These are phyloP conservation scores for Neonectria sp. DNA, from an alignment of 2,329 filamentous ascomycete genomes.

Conservation along the genomic window DNA sequence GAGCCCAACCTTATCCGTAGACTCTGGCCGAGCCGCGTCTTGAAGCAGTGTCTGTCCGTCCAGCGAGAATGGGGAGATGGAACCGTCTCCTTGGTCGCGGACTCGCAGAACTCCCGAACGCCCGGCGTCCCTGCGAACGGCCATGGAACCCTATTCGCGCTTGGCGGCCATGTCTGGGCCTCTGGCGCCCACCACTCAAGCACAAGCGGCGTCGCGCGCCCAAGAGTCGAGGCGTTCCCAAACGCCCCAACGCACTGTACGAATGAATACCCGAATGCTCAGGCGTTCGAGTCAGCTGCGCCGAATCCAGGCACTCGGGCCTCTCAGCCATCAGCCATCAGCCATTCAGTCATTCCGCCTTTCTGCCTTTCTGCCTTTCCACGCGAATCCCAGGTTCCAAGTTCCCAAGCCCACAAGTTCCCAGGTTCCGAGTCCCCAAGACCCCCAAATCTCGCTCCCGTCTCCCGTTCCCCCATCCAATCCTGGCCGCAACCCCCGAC, in stretches of 20 bases:
- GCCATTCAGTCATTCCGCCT: constrained; percentile 28
- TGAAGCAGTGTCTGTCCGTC: background rate
- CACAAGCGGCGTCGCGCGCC: constrained; percentile 8
- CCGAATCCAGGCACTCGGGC: constrained; percentile 49
- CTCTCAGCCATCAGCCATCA: constrained; percentile 19
- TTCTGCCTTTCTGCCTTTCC: constrained; percentile 16
- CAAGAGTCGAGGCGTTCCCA: constrained; percentile 2
- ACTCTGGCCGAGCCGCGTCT: constrained; percentile 1
- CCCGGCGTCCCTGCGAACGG: constrained; percentile 33
- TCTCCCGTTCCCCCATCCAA: background rate
- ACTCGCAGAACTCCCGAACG: constrained; percentile 22
- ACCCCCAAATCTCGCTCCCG: background rate
- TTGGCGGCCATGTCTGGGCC: constrained; percentile 24
- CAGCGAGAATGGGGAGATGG: background rate
- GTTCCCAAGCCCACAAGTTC: background rate
- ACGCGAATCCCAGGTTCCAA: constrained; percentile 11
- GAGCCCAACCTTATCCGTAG: constrained; percentile 6
- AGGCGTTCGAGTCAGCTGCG: constrained; percentile 47
- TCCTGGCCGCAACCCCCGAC: background rate
- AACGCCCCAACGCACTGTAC: background rate
- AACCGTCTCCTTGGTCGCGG: constrained; percentile 45
- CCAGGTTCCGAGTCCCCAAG: constrained; percentile 2
- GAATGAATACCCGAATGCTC: constrained; percentile 2
- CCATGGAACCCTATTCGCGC: constrained; percentile 28
- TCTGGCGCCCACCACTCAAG: constrained; percentile 6